Conservation (phyloP, 805 yeast genomes). For the Clavispora asparagi region DNA sequence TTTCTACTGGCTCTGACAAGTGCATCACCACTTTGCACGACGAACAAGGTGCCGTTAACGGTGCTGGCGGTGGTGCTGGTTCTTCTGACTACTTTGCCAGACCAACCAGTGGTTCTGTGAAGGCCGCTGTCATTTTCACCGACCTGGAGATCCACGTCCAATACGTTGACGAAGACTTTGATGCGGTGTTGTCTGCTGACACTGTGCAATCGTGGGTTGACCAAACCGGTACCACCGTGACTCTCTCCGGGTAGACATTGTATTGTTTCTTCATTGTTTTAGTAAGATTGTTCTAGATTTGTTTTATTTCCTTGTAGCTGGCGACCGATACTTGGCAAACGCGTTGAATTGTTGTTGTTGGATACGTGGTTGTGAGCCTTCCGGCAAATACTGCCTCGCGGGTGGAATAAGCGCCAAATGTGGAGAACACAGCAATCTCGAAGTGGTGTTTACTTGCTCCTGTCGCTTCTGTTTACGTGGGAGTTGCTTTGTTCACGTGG, state of each 20-base stretch:
- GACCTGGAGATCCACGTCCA: slow-evolving; percentile 55
- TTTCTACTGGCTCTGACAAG: slow-evolving; percentile 68
- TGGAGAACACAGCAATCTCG: no score
- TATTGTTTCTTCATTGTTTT: slow-evolving; percentile 5
- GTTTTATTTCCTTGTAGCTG: not conserved
- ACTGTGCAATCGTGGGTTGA: slow-evolving; percentile 60
- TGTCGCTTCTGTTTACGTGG: no score
- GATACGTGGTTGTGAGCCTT: no score
- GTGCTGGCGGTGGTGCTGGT: slow-evolving; percentile 73
- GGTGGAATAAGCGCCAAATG: no score
- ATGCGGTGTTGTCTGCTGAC: slow-evolving; percentile 29
- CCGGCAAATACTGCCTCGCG: no score
- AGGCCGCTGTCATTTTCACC: slow-evolving; percentile 83
- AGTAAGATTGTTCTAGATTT: slow-evolving; percentile 1
- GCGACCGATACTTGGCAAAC: no score
- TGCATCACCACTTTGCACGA: slow-evolving; percentile 79
- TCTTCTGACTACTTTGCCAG: slow-evolving; percentile 81
- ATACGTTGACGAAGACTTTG: slow-evolving; percentile 55
- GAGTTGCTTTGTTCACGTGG: no score
- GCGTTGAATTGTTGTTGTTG: no score
- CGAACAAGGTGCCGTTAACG: slow-evolving; percentile 64
- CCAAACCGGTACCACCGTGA: slow-evolving; percentile 46
- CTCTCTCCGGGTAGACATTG: slow-evolving; percentile 13
- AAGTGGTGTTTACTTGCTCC: no score
- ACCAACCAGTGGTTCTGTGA: slow-evolving; percentile 72